Evolutionary conservation across 2,329 filamentous ascomycete genomes (phyloP), one percentile per base, ranked within the genome.

Genomic region (Xylogone sp.): DNA sequence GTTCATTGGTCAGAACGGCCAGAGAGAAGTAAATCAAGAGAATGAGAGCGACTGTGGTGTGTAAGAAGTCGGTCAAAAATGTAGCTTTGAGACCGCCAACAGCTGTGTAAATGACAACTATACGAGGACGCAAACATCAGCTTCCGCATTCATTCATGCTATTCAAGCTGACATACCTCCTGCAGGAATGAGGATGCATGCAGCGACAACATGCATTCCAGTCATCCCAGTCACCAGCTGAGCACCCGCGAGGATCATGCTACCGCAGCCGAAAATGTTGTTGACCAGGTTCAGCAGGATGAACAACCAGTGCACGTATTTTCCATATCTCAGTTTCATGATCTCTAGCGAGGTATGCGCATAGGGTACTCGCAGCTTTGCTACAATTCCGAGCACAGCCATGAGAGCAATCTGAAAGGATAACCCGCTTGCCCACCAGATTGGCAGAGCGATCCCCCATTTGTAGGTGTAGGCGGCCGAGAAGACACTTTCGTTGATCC

Each of bases 301-400:
- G 42, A 73, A 73, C 1, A 72, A 63, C 9, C 69, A 52, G 54
- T 75, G 71, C 0, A 64, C 69, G 12, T 69, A 59, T 21, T 64
- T 70, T 4, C 73, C 74, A 56, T 78, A 78, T 52, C 75, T 65
- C 63, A 71, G 71, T 3, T 68, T 68, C 39, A 78, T 71, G 43
- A 78, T 76, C 55, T 78, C 75, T 1, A 78, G 66, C 2, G 72
- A 75, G 0, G 75, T 78, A 51, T 78, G 75, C 0, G 75, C 75
- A 51, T 76, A 75, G 0, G 75, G 75, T 0, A 77, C 74, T 39
- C 75, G 64, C 29, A 77, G 68, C 58, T 78, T 78, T 12, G 71
- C 71, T 43, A 76, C 60, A 6, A 78, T 73, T 3, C 75, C 75
- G 1, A 78, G 64, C 1, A 57, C 68, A 2, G 75, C 73, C 71